These are phyloP conservation scores for Trichophyton simii DNA, from an alignment of 2,329 filamentous ascomycete genomes.

Conservation along the genomic window DNA sequence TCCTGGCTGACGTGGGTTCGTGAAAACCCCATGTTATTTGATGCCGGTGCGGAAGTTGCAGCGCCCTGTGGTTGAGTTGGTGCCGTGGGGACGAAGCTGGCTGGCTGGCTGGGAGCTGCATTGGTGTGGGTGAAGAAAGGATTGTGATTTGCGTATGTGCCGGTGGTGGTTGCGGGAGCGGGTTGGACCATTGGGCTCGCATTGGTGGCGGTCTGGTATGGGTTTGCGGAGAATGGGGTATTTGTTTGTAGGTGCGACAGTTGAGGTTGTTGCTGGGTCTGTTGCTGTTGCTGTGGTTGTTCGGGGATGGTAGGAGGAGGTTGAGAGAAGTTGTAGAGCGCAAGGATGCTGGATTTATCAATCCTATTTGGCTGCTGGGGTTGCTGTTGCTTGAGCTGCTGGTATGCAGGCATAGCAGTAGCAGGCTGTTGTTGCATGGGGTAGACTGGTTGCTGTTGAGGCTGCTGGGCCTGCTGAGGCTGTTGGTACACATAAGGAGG, in stretches of 20 bases:
- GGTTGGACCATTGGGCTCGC: constrained; percentile 4
- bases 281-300: constrained; percentile 20
- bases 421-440: constrained; percentile 16
- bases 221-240: constrained; percentile 1
- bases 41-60: not conserved
- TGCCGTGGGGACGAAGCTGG: not conserved
- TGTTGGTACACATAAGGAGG: not conserved
- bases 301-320: constrained; percentile 25
- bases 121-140: constrained; percentile 21
- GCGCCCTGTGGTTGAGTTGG: not conserved
- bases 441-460: constrained; percentile 14
- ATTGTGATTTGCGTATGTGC: constrained; percentile 12
- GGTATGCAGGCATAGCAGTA: not conserved
- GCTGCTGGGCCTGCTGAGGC: constrained; percentile 5
- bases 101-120: constrained; percentile 12
- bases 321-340: constrained; percentile 35
- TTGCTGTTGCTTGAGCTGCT: constrained; percentile 10
- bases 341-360: constrained; percentile 36
- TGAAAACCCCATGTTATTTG: not conserved
- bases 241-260: constrained; percentile 13
- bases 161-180: constrained; percentile 16
- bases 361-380: constrained; percentile 20
- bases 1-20: constrained; percentile 36
- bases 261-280: constrained; percentile 17
- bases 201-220: not conserved